These are phyloP conservation scores for Sarocladium kiliense DNA, from an alignment of 2,329 filamentous ascomycete species.

Conservation along the genomic window DNA sequence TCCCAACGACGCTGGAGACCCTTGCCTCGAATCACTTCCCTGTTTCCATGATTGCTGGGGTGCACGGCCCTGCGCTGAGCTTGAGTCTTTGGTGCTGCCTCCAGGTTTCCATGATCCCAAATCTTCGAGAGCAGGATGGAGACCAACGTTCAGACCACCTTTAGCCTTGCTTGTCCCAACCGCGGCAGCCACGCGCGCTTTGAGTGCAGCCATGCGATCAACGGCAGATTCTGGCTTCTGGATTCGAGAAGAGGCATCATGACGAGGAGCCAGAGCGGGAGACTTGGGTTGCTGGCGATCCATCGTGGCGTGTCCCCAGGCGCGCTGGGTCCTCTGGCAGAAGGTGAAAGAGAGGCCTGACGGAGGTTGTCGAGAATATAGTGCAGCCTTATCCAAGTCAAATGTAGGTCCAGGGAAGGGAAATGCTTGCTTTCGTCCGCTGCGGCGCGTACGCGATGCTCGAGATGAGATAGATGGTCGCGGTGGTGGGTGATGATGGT, in stretches of 20 bases:
- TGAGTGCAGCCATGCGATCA: conserved; percentile 69
- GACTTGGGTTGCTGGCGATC: conserved; percentile 43
- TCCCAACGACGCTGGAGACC: not conserved
- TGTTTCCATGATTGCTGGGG: conserved; percentile 14
- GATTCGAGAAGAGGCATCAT: conserved; percentile 48
- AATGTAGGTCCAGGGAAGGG: no score
- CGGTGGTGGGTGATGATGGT: not conserved
- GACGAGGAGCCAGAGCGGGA: conserved; percentile 49
- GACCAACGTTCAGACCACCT: conserved; percentile 68
- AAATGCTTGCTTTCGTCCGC: no score
- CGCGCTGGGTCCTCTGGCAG: no score
- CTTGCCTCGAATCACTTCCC: conserved; percentile 1
- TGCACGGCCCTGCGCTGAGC: not conserved
- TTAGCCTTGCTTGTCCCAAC: conserved; percentile 54
- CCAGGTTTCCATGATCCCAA: conserved; percentile 41
- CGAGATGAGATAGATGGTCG: not conserved
- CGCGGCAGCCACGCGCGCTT: conserved; percentile 73
- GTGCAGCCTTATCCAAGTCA: no score
- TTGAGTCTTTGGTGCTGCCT: not conserved
- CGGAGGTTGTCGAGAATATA: no score
- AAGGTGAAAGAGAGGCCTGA: no score
- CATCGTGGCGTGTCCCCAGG: conserved; percentile 29
- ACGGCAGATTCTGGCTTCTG: conserved; percentile 53
- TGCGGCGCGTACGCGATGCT: not conserved
- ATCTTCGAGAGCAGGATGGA: conserved; percentile 70